phyloP scores from a whole-genome alignment of 2,329 filamentous ascomycete genomes.

The Aspergillus jensenii region DNA sequence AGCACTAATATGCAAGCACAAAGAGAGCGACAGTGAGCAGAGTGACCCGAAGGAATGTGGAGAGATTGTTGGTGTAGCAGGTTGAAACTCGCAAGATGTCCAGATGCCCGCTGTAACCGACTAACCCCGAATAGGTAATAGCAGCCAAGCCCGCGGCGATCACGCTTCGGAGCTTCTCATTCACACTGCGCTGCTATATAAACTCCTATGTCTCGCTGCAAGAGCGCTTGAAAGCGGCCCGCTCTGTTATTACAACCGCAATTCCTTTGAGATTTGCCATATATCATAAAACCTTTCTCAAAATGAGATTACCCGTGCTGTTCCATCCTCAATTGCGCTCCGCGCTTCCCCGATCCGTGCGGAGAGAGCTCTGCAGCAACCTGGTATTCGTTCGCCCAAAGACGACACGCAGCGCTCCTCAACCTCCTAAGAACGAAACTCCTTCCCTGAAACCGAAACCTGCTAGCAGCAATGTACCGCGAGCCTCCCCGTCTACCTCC shows the following conservation, averaged over 20 bases:
- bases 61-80: neutral
- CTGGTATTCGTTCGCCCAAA: conserved; percentile 28
- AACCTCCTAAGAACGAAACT: conserved; percentile 22
- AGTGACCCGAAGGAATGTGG: neutral
- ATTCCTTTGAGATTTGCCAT: neutral
- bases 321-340: conserved; percentile 32
- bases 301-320: conserved; percentile 28
- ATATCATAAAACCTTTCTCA: neutral
- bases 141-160: conserved; percentile 3
- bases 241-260: neutral
- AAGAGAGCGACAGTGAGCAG: neutral
- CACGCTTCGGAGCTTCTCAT: conserved; percentile 2
- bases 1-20: neutral
- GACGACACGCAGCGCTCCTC: conserved; percentile 26
- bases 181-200: neutral
- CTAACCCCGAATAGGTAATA: conserved; percentile 6
- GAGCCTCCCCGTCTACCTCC: conserved; percentile 17
- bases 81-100: conserved; percentile 6
- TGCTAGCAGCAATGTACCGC: conserved; percentile 10
- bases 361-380: conserved; percentile 26
- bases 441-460: conserved; percentile 23
- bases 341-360: conserved; percentile 24
- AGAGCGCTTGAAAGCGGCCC: neutral
- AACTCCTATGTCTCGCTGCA: neutral
- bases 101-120: neutral